Percentiles rank a stretch among this genome's conserved stretches.
These are phyloP conservation scores for Ziziphus jujuba DNA, from an alignment of 306 rosid species.

Conservation along the genomic window DNA sequence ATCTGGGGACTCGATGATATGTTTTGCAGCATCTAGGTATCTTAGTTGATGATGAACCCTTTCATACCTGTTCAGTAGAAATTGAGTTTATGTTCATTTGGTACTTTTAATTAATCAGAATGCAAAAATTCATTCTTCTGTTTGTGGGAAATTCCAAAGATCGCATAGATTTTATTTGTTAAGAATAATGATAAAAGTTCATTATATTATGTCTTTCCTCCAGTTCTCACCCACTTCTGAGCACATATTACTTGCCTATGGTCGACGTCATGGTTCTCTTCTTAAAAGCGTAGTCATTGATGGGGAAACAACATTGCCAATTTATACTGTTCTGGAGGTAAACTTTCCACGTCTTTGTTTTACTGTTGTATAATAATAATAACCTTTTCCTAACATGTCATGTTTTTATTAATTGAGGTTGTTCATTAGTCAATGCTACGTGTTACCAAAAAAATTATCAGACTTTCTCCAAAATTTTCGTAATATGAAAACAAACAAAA, in stretches of 20 bases:
- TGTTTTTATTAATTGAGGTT: not conserved
- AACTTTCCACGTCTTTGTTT: not conserved
- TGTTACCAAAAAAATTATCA: too few relatives aligned
- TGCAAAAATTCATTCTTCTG: not conserved
- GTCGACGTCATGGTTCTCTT: conserved; percentile 62
- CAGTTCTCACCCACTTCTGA: conserved; percentile 67
- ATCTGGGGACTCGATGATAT: not conserved
- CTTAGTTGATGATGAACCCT: not conserved
- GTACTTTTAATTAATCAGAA: not conserved
- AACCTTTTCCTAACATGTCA: conserved; percentile 28
- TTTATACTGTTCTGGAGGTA: conserved; percentile 96
- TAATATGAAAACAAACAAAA: too few relatives aligned
- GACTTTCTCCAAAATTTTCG: too few relatives aligned
- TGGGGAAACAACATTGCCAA: conserved; percentile 87
- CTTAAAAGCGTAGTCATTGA: conserved; percentile 84
- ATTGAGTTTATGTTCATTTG: not conserved
- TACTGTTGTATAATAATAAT: conserved; percentile 31
- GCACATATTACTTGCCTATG: conserved; percentile 58
- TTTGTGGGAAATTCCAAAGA: not conserved
- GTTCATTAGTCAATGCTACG: too few relatives aligned
- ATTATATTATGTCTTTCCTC: conserved; percentile 22
- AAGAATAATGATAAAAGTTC: conserved; percentile 7
- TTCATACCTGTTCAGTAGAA: not conserved
- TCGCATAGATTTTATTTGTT: not conserved
- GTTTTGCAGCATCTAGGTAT: not conserved